Base-by-base conservation (phyloP, 2,329 filamentous ascomycete genomes). In the Cadophora luteo-olivacea region DNA sequence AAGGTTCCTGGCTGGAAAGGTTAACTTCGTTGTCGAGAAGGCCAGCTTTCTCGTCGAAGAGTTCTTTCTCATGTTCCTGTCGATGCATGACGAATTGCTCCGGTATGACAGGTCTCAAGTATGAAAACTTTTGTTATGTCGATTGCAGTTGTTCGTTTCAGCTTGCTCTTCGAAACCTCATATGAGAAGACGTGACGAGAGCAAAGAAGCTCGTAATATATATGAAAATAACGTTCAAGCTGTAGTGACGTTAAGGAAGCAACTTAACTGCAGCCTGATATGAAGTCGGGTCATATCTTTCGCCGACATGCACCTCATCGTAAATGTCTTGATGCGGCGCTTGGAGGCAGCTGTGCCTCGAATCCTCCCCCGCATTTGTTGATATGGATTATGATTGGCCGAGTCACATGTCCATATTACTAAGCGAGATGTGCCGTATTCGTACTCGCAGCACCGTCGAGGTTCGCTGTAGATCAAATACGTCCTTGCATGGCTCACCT, bases 31-130 rank as follows among this genome's bases (percentile, higher is more conserved):
- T 25, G 25, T n/a, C 29, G 14, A 64, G 38, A 36, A 64, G 33
- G 38, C 36, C 66, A 54, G 52, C 41, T 51, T 68, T 64, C 60
- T 64, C 66, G 48, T 38, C 25, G 36, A 45, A 41, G 36, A 2
- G 45, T 5, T 24, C 11, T 25, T 24, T 22, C 33, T 60, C 8
- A 19, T 45, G 45, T 16, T 41, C 33, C 12, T 41, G n/a, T 4
- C 33, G 45, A 16, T 60, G n/a, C 55, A 60, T 60, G 19, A 33
- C 11, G 4, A 14, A 1, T 38, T 60, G 19, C 12, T 25, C 55
- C n/a, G 11, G 8, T 22, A 45, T 60, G n/a, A 2, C 9, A 24
- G 7, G 38, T 9, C 38, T 16, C 11, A 22, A 3, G 11, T 6
- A 25, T 25, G 12, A n/a, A 14, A 19, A 11, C 19, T 55, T 32